phyloP scores from a whole-genome alignment of 1,139 yeast species.

The Lodderomyces parapsilosis region DNA sequence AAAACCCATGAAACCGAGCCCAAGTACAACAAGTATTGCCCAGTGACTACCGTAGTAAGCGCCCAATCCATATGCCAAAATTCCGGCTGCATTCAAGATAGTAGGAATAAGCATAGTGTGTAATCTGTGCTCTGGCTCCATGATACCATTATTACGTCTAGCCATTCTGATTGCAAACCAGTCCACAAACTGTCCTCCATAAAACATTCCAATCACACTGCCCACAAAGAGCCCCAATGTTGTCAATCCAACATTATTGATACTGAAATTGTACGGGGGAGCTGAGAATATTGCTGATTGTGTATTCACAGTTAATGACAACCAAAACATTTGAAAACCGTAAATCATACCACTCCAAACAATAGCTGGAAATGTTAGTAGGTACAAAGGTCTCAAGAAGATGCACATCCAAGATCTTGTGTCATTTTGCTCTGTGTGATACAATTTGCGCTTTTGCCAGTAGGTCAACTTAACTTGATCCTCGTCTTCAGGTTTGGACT shows the following conservation, averaged over 20 bases:
- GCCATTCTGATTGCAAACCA: conserved; percentile 36
- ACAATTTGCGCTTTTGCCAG: conserved; percentile 31
- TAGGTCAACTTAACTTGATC: conserved; percentile 25
- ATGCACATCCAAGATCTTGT: conserved; percentile 39
- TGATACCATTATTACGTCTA: conserved; percentile 34
- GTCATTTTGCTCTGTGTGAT: conserved; percentile 41
- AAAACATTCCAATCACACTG: conserved; percentile 37
- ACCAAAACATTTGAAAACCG: conserved; percentile 64
- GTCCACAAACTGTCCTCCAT: conserved; percentile 46
- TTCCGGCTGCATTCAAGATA: conserved; percentile 40
- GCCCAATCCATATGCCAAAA: conserved; percentile 38
- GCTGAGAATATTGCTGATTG: conserved; percentile 41
- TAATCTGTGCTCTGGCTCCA: conserved; percentile 44
- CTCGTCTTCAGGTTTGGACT: conserved; percentile 7
- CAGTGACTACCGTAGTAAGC: conserved; percentile 36
- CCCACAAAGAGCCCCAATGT: conserved; percentile 44
- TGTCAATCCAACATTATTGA: conserved; percentile 39
- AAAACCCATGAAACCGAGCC: conserved; percentile 55
- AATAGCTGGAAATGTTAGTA: conserved; percentile 54
- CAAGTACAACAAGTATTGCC: conserved; percentile 53
- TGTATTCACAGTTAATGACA: conserved; percentile 43
- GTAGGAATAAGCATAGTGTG: conserved; percentile 41
- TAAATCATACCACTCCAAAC: conserved; percentile 62
- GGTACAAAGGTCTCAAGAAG: conserved; percentile 40
- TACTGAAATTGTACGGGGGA: conserved; percentile 36